A percentile compares a stretch with the other conserved stretches of the same genome.
Evolutionary conservation across 176 grass and related monocot genomes (phyloP).

Genomic region (Pharus latifolius): DNA sequence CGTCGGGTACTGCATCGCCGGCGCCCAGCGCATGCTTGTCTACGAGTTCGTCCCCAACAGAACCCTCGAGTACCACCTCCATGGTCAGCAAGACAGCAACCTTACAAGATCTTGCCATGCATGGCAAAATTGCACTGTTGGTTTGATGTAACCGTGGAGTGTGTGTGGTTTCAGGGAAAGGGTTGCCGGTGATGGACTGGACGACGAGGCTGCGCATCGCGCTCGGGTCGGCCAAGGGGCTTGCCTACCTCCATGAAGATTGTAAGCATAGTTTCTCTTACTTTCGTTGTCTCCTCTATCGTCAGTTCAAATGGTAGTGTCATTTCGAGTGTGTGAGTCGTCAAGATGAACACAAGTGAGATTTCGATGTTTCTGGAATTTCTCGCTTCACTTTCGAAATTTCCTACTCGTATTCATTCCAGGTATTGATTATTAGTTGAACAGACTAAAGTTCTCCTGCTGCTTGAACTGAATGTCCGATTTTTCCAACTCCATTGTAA

Average conservation of each 20-base stretch:
- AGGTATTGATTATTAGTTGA: no score
- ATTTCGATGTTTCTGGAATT: background rate
- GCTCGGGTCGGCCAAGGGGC: slow-evolving; percentile 36
- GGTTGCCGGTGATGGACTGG: slow-evolving; percentile 35
- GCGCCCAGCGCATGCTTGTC: slow-evolving; percentile 30
- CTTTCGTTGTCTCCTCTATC: background rate
- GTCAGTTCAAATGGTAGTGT: no score
- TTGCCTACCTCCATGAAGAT: slow-evolving; percentile 57
- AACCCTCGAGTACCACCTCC: slow-evolving; percentile 60
- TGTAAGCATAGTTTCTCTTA: slow-evolving; percentile 29
- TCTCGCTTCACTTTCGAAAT: background rate
- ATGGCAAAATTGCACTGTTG: background rate
- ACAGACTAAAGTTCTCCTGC: background rate
- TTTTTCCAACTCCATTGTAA: background rate
- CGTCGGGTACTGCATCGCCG: slow-evolving; percentile 40
- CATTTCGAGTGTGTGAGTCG: no score
- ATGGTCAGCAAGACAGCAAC: slow-evolving; percentile 36
- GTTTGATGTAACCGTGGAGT: background rate
- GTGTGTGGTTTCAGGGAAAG: slow-evolving; percentile 8
- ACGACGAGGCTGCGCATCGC: slow-evolving; percentile 35
- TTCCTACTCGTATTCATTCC: no score
- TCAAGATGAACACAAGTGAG: no score
- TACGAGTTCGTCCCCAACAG: slow-evolving; percentile 49
- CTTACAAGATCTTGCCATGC: no score
- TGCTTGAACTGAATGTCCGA: no score